Conservation (phyloP, 345 rosid genomes). For the Erysimum cheiranthoides region DNA sequence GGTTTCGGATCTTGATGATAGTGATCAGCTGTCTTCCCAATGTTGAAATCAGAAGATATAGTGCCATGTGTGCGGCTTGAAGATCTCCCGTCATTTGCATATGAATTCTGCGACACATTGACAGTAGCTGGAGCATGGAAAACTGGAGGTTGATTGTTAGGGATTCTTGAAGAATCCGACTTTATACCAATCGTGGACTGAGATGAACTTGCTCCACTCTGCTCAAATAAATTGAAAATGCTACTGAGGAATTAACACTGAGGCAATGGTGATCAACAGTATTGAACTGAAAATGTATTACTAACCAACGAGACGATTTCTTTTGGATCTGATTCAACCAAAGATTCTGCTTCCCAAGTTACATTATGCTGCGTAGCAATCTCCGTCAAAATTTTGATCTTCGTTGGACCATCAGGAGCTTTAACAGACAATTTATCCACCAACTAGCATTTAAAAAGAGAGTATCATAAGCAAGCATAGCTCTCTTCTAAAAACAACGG, state of each 20-base stretch:
- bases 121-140: conserved; percentile 48
- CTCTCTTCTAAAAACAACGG: not conserved
- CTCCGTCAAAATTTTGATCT: conserved; percentile 68
- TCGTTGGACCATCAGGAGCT: conserved; percentile 86
- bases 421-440: conserved; percentile 80
- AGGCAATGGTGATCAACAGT: not conserved
- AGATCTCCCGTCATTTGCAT: conserved; percentile 47
- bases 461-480: conserved; percentile 24
- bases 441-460: conserved; percentile 52
- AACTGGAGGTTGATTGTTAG: conserved; percentile 45
- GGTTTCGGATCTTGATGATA: conserved; percentile 46
- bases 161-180: conserved; percentile 48
- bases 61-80: conserved; percentile 37
- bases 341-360: conserved; percentile 72
- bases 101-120: conserved; percentile 35
- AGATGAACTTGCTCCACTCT: conserved; percentile 71
- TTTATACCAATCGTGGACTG: conserved; percentile 43
- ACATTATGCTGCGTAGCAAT: conserved; percentile 84
- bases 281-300: conserved; percentile 16
- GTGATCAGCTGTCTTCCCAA: conserved; percentile 12
- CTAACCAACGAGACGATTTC: conserved; percentile 51
- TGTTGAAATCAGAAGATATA: conserved; percentile 41
- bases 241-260: not conserved
- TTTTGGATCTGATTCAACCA: conserved; percentile 60
- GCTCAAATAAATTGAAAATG: conserved; percentile 42